Conservation (phyloP, 495 filamentous ascomycete species). For the Talaromyces adpressus region DNA sequence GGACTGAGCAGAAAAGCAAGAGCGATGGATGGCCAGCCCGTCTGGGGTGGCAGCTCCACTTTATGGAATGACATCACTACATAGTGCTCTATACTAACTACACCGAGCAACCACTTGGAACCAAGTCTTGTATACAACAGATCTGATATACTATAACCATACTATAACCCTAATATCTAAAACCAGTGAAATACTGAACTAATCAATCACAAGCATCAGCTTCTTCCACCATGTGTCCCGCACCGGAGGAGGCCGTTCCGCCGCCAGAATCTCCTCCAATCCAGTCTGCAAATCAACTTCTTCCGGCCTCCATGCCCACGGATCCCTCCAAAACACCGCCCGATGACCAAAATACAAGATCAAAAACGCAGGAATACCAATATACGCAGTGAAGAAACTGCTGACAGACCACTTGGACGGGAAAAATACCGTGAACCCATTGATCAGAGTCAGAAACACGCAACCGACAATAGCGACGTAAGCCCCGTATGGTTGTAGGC, state of each 20-base stretch:
- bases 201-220: constrained; percentile 18
- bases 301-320: constrained; percentile 42
- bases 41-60: neutral
- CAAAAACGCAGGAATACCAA: constrained; percentile 56
- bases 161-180: no score
- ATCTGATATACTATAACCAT: no score
- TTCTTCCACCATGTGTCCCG: constrained; percentile 29
- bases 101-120: no score
- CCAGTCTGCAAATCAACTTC: constrained; percentile 55
- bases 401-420: constrained; percentile 49
- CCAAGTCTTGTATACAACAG: no score
- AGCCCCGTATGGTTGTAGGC: constrained; percentile 52
- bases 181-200: neutral
- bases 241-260: constrained; percentile 33
- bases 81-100: no score
- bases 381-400: constrained; percentile 55
- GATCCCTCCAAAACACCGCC: constrained; percentile 36
- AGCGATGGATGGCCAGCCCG: neutral
- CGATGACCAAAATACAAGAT: constrained; percentile 49
- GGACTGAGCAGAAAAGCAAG: neutral
- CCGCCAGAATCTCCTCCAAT: constrained; percentile 43
- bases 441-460: constrained; percentile 53
- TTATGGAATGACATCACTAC: neutral
- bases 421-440: constrained; percentile 63
- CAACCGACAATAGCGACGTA: constrained; percentile 53